phyloP scores from a whole-genome alignment of 2,329 filamentous ascomycete species.

The Fusarium guadeloupense region DNA sequence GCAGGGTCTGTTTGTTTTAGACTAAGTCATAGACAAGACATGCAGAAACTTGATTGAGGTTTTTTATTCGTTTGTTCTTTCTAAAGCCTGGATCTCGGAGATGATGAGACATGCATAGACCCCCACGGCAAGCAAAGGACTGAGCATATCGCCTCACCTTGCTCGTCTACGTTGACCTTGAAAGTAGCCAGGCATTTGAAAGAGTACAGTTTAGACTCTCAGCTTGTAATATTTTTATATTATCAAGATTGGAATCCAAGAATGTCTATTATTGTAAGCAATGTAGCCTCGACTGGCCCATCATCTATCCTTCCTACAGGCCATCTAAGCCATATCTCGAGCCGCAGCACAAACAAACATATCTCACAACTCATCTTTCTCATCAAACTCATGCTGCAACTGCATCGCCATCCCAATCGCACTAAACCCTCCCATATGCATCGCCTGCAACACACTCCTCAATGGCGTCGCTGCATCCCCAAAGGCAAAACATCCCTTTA shows the following conservation, averaged over 20 bases:
- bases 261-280: no score
- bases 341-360: no score
- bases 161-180: background rate
- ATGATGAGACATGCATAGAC: background rate
- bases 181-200: background rate
- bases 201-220: no score
- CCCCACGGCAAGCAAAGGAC: background rate
- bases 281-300: no score
- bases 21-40: background rate
- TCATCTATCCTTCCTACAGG: no score
- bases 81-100: background rate
- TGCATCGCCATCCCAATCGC: constrained; percentile 42
- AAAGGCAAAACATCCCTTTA: constrained; percentile 62
- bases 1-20: constrained; percentile 21
- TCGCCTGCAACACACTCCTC: constrained; percentile 44
- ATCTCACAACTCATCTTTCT: constrained; percentile 39
- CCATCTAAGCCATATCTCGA: no score
- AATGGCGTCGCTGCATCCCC: constrained; percentile 57
- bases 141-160: background rate
- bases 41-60: background rate
- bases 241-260: no score
- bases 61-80: background rate
- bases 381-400: constrained; percentile 43
- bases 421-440: constrained; percentile 43
- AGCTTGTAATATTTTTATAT: no score